Percentiles rank a stretch among this genome's conserved stretches.
Evolutionary conservation across 345 rosid species (phyloP).

Genomic region (Populus davidiana): DNA sequence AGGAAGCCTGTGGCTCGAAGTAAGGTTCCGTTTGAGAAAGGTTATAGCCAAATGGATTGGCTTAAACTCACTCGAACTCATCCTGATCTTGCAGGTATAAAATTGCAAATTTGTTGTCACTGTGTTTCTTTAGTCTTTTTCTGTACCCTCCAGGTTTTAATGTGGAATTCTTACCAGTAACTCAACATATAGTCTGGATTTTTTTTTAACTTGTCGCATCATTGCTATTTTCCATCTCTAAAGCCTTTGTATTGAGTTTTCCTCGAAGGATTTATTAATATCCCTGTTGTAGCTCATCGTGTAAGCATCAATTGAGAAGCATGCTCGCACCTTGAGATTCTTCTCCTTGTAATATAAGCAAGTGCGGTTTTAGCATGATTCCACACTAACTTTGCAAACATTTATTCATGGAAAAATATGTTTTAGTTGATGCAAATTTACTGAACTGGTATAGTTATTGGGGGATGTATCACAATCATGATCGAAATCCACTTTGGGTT

Average conservation of each 20-base stretch:
- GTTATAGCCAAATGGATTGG: constrained; percentile 91
- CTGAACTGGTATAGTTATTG: not conserved
- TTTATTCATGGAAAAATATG: not conserved
- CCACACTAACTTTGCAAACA: not conserved
- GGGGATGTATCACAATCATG: not conserved
- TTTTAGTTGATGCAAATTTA: not conserved
- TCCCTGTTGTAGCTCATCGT: not conserved
- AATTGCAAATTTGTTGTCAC: not conserved
- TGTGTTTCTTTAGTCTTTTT: not conserved
- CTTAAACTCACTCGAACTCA: constrained; percentile 67
- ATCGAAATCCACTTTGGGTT: not conserved
- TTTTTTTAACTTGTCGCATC: not conserved
- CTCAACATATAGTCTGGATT: not conserved
- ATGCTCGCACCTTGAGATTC: not conserved
- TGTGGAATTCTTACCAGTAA: not conserved
- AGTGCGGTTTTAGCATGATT: not conserved
- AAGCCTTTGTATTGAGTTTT: not conserved
- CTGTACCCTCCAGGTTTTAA: not conserved
- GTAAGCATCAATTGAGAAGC: not conserved
- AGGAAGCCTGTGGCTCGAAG: constrained; percentile 58
- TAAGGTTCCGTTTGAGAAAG: constrained; percentile 90
- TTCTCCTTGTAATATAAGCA: not conserved
- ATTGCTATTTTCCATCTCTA: not conserved
- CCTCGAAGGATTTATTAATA: not conserved
- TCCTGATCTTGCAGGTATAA: constrained; percentile 93